These are phyloP conservation scores for Phytophthora fragariae DNA, from an alignment of 352 stramenopile species.

Conservation along the genomic window DNA sequence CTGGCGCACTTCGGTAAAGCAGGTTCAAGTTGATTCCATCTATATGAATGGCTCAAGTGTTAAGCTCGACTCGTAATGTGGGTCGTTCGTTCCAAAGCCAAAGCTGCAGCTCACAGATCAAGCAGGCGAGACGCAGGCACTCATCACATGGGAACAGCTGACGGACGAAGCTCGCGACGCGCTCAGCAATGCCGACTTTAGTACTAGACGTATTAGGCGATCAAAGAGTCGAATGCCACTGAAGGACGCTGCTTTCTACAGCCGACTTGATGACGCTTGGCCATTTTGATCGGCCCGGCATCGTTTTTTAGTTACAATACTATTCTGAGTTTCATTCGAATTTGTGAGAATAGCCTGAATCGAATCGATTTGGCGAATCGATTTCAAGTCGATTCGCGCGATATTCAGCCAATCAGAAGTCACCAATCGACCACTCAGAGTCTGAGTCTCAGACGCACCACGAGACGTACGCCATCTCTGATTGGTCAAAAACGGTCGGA, in stretches of 20 bases:
- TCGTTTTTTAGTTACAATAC: no score
- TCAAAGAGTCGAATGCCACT: no score
- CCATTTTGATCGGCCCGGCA: slow-evolving; percentile 11
- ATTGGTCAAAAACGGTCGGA: no score
- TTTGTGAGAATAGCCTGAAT: no score
- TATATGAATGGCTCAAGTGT: slow-evolving; percentile 29
- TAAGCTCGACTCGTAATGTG: slow-evolving; percentile 26
- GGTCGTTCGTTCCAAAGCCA: neutral
- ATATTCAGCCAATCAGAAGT: no score
- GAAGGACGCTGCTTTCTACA: slow-evolving; percentile 28
- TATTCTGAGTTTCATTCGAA: no score
- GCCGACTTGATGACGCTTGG: slow-evolving; percentile 27
- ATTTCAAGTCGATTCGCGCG: no score
- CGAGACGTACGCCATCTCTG: no score
- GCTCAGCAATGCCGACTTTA: slow-evolving; percentile 31
- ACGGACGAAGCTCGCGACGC: slow-evolving; percentile 4
- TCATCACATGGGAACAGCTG: slow-evolving; percentile 15
- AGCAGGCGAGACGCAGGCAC: slow-evolving; percentile 20
- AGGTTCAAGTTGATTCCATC: slow-evolving; percentile 5
- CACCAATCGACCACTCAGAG: no score
- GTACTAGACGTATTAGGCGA: no score
- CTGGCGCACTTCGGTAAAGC: neutral
- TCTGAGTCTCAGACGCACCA: no score
- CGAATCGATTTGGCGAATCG: no score
- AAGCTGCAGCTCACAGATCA: slow-evolving; percentile 23